These are phyloP conservation scores for Quercus robur DNA, from an alignment of 306 rosid genomes.

Conservation along the genomic window DNA sequence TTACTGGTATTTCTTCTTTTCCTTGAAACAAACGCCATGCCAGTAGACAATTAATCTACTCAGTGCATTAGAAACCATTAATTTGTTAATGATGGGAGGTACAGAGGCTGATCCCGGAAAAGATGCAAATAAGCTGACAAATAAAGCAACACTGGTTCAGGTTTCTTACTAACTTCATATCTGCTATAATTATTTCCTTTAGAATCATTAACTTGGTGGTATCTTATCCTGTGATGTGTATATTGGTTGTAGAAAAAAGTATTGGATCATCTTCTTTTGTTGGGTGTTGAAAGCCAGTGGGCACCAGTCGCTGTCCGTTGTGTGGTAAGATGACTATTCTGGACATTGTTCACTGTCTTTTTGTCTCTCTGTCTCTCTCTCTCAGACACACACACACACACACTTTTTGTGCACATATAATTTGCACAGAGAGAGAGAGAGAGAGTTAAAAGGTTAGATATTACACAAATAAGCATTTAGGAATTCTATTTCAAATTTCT, in stretches of 20 bases:
- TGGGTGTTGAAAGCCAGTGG: slow-evolving; percentile 95
- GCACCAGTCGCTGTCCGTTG: slow-evolving; percentile 84
- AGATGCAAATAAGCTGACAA: slow-evolving; percentile 71
- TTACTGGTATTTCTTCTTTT: slow-evolving; percentile 46
- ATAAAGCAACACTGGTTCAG: slow-evolving; percentile 79
- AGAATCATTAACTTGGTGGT: slow-evolving; percentile 19
- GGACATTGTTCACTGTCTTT: background rate
- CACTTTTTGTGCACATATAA: background rate
- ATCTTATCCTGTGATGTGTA: slow-evolving; percentile 29
- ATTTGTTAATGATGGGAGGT: slow-evolving; percentile 69
- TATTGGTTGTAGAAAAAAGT: slow-evolving; percentile 60
- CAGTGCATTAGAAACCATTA: slow-evolving; percentile 78
- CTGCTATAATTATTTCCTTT: slow-evolving; percentile 14
- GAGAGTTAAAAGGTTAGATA: background rate
- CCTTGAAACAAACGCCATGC: slow-evolving; percentile 50
- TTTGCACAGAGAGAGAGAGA: background rate
- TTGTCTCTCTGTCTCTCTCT: background rate
- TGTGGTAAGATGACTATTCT: slow-evolving; percentile 45
- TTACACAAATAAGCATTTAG: background rate
- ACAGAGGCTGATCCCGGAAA: slow-evolving; percentile 70
- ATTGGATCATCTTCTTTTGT: slow-evolving; percentile 76
- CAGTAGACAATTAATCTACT: slow-evolving; percentile 97
- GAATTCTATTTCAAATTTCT: background rate
- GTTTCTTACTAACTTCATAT: slow-evolving; percentile 32
- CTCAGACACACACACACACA: background rate